phyloP scores from a whole-genome alignment of 768 basidiomycete species.

The Termitomyces sp. region DNA sequence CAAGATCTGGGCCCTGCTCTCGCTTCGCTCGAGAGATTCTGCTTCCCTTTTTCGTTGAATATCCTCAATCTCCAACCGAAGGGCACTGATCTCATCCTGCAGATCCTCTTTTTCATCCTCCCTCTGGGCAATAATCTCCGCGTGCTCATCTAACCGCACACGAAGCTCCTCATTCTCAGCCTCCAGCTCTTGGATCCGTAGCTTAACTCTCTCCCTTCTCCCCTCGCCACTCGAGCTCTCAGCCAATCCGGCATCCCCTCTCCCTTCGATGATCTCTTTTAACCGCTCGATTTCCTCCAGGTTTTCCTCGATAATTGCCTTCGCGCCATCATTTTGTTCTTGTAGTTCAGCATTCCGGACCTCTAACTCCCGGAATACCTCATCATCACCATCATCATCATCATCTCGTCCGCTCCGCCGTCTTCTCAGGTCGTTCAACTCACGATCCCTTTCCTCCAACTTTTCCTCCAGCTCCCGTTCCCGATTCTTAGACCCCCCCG shows the following conservation, averaged over 20 bases:
- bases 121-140: constrained; percentile 46
- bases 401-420: constrained; percentile 35
- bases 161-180: constrained; percentile 62
- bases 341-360: constrained; percentile 65
- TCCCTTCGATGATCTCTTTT: constrained; percentile 61
- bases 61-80: constrained; percentile 66
- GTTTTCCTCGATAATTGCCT: constrained; percentile 74
- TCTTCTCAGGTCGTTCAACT: constrained; percentile 63
- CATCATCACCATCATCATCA: constrained; percentile 47
- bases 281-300: constrained; percentile 79
- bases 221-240: constrained; percentile 37
- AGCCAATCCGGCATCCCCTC: constrained; percentile 35
- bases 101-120: constrained; percentile 76
- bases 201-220: constrained; percentile 39
- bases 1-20: constrained; percentile 66
- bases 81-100: constrained; percentile 57
- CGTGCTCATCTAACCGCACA: constrained; percentile 52
- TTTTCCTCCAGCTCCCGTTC: constrained; percentile 77
- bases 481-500: constrained; percentile 39
- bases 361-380: constrained; percentile 51
- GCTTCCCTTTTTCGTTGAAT: constrained; percentile 57
- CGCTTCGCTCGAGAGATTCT: constrained; percentile 64
- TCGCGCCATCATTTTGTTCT: constrained; percentile 67
- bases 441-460: constrained; percentile 69
- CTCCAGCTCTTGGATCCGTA: constrained; percentile 54